Percentiles rank a stretch among this genome's conserved stretches.
These are phyloP conservation scores for Marasmius tenuissimus DNA, from an alignment of 1,284 basidiomycete genomes.

Conservation along the genomic window DNA sequence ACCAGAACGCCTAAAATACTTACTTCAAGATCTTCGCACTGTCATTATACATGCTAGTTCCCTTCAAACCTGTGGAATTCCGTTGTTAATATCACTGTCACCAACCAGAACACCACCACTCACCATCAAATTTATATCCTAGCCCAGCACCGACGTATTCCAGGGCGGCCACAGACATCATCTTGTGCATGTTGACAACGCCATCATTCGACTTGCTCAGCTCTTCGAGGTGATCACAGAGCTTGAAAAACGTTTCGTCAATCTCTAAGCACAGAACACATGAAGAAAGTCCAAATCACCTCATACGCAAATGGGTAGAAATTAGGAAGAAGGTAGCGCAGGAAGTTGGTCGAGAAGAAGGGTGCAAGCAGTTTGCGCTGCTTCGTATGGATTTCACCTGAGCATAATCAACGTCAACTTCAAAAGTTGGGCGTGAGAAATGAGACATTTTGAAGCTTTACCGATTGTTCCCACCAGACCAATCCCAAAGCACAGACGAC, in stretches of 20 bases:
- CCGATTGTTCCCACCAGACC: not conserved
- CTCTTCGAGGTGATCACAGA: not conserved
- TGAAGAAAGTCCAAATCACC: not conserved
- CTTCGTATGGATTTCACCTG: not conserved
- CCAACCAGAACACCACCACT: not conserved
- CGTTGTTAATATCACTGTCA: not conserved
- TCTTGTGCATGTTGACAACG: not conserved
- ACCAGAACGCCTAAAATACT: not conserved
- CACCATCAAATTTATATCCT: not conserved
- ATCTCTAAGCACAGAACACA: too few relatives aligned
- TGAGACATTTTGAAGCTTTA: not conserved
- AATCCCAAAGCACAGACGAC: not conserved
- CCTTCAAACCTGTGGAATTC: not conserved
- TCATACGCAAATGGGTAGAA: conserved; percentile 1
- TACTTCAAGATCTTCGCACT: not conserved
- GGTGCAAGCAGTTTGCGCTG: not conserved
- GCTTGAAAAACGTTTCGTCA: too few relatives aligned
- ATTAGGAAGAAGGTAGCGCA: not conserved
- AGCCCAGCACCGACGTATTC: conserved; percentile 1
- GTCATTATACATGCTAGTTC: not conserved
- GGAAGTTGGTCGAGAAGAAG: not conserved
- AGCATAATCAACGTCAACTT: too few relatives aligned
- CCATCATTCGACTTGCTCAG: not conserved
- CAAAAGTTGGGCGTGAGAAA: not conserved
- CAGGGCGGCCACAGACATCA: not conserved